phyloP scores from a whole-genome alignment of 2,329 filamentous ascomycete species.

The Cordyceps tenuipes region DNA sequence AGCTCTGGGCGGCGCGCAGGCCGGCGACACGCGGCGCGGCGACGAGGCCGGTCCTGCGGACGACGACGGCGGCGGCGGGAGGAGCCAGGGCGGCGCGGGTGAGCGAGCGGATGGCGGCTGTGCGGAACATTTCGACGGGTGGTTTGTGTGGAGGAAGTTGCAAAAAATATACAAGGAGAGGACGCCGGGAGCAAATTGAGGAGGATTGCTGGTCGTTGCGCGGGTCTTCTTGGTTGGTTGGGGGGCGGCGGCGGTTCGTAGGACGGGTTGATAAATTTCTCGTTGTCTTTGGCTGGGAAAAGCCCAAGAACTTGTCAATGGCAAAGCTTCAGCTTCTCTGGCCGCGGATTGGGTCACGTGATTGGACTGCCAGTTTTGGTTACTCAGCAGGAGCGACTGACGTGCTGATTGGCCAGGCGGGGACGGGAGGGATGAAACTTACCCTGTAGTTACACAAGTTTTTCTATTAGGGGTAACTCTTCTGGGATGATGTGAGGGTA shows the following conservation, averaged over 20 bases:
- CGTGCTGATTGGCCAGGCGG: background rate
- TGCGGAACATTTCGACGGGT: conserved; percentile 68
- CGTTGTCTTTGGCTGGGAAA: conserved; percentile 18
- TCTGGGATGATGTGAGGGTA: background rate
- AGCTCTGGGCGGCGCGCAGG: conserved; percentile 52
- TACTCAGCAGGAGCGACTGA: conserved; percentile 7
- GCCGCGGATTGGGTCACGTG: conserved; percentile 21
- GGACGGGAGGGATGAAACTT: background rate
- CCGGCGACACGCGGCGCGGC: conserved; percentile 44
- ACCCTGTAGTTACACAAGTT: conserved; percentile 2
- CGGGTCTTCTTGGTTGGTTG: background rate
- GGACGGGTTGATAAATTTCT: conserved; percentile 37
- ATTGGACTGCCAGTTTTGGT: background rate
- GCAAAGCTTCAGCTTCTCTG: background rate
- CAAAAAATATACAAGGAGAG: background rate
- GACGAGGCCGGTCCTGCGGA: conserved; percentile 53
- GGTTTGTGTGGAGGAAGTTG: background rate
- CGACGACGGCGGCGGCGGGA: conserved; percentile 21
- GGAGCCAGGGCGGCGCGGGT: conserved; percentile 53
- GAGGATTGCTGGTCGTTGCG: conserved; percentile 11
- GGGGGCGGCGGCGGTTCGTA: conserved; percentile 1
- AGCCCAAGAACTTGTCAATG: background rate
- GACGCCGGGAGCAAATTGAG: background rate
- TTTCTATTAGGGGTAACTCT: background rate
- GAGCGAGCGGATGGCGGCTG: conserved; percentile 72